phyloP scores from a whole-genome alignment of 2,329 filamentous ascomycete genomes.

The Teratosphaeria viscida region DNA sequence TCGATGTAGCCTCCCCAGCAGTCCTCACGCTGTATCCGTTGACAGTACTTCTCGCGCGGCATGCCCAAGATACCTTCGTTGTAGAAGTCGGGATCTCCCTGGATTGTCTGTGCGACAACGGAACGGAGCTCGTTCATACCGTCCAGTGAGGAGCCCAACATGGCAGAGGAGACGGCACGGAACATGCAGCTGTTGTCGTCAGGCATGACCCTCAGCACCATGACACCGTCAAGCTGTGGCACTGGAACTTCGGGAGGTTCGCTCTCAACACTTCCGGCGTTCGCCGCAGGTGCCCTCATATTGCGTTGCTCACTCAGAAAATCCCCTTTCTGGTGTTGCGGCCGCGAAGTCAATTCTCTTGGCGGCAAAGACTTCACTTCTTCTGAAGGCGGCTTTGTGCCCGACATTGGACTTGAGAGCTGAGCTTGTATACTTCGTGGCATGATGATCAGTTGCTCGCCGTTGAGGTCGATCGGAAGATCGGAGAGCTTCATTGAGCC shows the following conservation, averaged over 20 bases:
- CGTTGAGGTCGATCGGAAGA: conserved; percentile 52
- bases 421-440: conserved; percentile 31
- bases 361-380: conserved; percentile 17
- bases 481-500: conserved; percentile 41
- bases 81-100: conserved; percentile 61
- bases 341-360: conserved; percentile 10
- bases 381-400: conserved; percentile 12
- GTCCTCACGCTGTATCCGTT: conserved; percentile 67
- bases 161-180: conserved; percentile 70
- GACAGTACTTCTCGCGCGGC: conserved; percentile 62
- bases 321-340: conserved; percentile 17
- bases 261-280: conserved; percentile 34
- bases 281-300: conserved; percentile 33
- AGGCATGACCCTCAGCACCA: conserved; percentile 83
- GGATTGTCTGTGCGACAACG: conserved; percentile 70
- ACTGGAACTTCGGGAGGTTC: conserved; percentile 54
- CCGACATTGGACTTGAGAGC: conserved; percentile 23
- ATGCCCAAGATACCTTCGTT: conserved; percentile 66
- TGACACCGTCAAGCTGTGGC: conserved; percentile 44
- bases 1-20: conserved; percentile 91
- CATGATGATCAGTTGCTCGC: conserved; percentile 58
- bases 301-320: conserved; percentile 22
- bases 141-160: conserved; percentile 55
- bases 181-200: conserved; percentile 96
- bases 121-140: conserved; percentile 63